Conservation (phyloP, 106 monocot genomes). For the Dioscorea dumetorum region DNA sequence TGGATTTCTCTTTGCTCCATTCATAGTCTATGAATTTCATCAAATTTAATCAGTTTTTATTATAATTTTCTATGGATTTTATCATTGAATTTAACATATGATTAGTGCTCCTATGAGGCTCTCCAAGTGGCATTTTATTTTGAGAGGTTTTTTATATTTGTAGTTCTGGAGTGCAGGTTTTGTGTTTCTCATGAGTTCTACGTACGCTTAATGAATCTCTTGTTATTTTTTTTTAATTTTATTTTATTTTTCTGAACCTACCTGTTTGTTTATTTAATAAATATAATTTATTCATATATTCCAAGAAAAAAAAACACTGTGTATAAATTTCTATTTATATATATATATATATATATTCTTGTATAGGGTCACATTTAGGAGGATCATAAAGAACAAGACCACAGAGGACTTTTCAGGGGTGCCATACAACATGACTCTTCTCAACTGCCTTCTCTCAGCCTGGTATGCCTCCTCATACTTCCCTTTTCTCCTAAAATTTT, state of each 20-base stretch:
- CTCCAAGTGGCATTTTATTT: no score
- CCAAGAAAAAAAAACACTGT: no score
- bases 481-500: not conserved
- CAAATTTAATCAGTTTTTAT: not conserved
- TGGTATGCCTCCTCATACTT: slow-evolving; percentile 26
- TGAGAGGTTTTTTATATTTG: not conserved
- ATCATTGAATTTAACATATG: not conserved
- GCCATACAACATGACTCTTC: slow-evolving; percentile 92
- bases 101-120: no score
- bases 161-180: no score
- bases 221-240: no score
- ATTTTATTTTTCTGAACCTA: no score
- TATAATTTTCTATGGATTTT: not conserved
- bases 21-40: not conserved
- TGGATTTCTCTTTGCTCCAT: not conserved
- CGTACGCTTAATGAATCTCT: no score
- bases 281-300: no score
- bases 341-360: no score
- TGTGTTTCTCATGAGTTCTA: no score
- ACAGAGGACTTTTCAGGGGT: slow-evolving; percentile 93
- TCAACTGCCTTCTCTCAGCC: slow-evolving; percentile 92
- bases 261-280: no score
- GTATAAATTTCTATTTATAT: no score
- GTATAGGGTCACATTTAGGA: slow-evolving; percentile 59
- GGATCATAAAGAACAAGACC: slow-evolving; percentile 51